Percentiles rank a stretch among this genome's conserved stretches.
Conservation (phyloP, 371 early-diverging fungal species). For the Syncephalastrum sp. region DNA sequence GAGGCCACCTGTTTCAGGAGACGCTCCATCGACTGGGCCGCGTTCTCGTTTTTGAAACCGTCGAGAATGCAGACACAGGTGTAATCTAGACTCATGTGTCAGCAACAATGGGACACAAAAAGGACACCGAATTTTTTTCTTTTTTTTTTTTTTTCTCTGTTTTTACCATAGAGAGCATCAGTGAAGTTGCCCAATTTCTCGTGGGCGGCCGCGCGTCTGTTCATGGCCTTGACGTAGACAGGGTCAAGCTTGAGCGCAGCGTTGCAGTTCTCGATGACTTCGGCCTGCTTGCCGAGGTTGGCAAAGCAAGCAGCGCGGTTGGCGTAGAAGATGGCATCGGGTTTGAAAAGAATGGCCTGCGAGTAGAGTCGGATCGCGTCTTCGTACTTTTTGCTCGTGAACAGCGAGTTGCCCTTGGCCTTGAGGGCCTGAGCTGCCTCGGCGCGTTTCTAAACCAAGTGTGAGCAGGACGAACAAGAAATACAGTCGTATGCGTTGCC, state of each 20-base stretch:
- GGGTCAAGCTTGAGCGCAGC: constrained; percentile 75
- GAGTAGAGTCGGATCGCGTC: constrained; percentile 88
- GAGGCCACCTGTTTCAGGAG: constrained; percentile 83
- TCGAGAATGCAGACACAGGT: constrained; percentile 93
- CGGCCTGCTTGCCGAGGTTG: constrained; percentile 66
- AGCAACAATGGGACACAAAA: too few species aligned
- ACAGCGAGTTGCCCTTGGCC: constrained; percentile 85
- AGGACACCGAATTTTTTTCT: too few species aligned
- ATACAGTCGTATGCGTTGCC: not conserved
- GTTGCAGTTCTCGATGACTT: constrained; percentile 73
- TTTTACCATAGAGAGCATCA: constrained; percentile 77
- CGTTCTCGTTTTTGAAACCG: constrained; percentile 83
- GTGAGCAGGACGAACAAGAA: not conserved
- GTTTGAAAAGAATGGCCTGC: constrained; percentile 78
- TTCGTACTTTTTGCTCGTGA: constrained; percentile 75
- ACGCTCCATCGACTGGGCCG: constrained; percentile 86
- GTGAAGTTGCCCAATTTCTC: constrained; percentile 65
- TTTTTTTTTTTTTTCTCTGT: too few species aligned
- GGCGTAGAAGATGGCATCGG: constrained; percentile 84
- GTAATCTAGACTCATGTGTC: constrained; percentile 57
- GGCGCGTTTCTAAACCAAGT: constrained; percentile 48
- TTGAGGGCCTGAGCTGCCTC: constrained; percentile 78
- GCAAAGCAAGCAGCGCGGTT: constrained; percentile 95
- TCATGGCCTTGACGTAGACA: constrained; percentile 78
- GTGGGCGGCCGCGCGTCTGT: constrained; percentile 83